phyloP scores from a whole-genome alignment of 805 yeast genomes.

The Limtongia smithiae region DNA sequence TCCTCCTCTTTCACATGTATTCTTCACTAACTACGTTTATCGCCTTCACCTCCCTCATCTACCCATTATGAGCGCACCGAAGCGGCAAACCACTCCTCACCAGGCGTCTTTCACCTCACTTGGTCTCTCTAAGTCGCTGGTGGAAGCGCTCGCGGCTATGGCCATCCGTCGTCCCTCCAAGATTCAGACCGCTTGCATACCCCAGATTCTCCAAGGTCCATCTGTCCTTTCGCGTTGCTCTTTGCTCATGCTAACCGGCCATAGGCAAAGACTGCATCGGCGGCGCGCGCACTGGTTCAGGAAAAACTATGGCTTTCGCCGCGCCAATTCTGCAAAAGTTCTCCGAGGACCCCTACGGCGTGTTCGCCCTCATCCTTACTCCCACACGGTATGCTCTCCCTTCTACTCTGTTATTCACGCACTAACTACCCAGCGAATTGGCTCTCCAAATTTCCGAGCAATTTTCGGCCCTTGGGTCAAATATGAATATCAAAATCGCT shows the following conservation, averaged over 20 bases:
- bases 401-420: neutral
- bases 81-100: too few species aligned
- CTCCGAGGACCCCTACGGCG: conserved; percentile 93
- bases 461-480: conserved; percentile 85
- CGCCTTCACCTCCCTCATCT: too few species aligned
- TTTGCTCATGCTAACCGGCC: neutral
- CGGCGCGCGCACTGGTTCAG: conserved; percentile 97
- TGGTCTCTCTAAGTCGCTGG: conserved; percentile 84
- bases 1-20: too few species aligned
- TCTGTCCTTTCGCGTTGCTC: neutral
- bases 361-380: conserved; percentile 82
- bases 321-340: conserved; percentile 94
- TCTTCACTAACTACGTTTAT: too few species aligned
- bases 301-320: conserved; percentile 96
- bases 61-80: too few species aligned
- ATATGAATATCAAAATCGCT: conserved; percentile 76
- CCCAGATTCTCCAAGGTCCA: conserved; percentile 65
- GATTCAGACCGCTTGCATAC: conserved; percentile 86
- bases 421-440: conserved; percentile 63
- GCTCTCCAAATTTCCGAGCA: conserved; percentile 98
- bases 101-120: conserved; percentile 47
- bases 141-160: conserved; percentile 77
- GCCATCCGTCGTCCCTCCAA: conserved; percentile 77
- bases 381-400: conserved; percentile 46
- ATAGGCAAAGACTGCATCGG: conserved; percentile 84